Conservation (phyloP, 2,329 filamentous ascomycete genomes). For the Colletotrichum sp. region DNA sequence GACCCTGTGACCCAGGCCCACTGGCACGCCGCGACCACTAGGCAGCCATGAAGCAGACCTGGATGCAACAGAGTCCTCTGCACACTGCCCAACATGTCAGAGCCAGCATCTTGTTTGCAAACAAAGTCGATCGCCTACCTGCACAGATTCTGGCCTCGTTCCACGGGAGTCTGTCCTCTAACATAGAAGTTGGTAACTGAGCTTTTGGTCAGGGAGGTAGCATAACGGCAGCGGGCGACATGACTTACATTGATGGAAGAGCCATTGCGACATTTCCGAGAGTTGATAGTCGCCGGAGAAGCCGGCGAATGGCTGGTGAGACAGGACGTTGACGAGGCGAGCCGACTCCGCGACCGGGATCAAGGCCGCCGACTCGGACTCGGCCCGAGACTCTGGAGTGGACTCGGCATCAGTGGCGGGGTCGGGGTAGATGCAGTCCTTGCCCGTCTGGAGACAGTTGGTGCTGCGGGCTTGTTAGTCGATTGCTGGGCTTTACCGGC, state of each 20-base stretch:
- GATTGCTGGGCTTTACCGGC: neutral
- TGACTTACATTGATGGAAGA: constrained; percentile 40
- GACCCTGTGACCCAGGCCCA: constrained; percentile 52
- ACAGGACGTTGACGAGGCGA: constrained; percentile 7
- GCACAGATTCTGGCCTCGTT: constrained; percentile 37
- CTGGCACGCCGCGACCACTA: constrained; percentile 49
- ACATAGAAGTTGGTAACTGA: constrained; percentile 46
- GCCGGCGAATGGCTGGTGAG: constrained; percentile 18
- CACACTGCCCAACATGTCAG: constrained; percentile 34
- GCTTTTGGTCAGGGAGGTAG: neutral
- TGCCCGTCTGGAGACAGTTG: constrained; percentile 50
- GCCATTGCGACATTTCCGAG: constrained; percentile 36
- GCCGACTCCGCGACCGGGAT: neutral
- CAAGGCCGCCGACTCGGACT: constrained; percentile 12
- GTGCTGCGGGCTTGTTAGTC: constrained; percentile 36
- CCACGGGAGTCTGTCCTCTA: constrained; percentile 43
- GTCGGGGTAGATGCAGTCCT: constrained; percentile 44
- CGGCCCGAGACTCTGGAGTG: neutral
- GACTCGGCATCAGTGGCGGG: neutral
- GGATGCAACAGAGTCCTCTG: constrained; percentile 48
- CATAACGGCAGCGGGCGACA: neutral
- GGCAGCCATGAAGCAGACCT: constrained; percentile 49
- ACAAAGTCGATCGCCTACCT: constrained; percentile 29
- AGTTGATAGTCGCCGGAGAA: constrained; percentile 27
- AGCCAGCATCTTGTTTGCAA: neutral